Evolutionary conservation across 2,329 filamentous ascomycete species (phyloP), one percentile per base, ranked within the genome.

Genomic region (Neoarthrinium moseri): DNA sequence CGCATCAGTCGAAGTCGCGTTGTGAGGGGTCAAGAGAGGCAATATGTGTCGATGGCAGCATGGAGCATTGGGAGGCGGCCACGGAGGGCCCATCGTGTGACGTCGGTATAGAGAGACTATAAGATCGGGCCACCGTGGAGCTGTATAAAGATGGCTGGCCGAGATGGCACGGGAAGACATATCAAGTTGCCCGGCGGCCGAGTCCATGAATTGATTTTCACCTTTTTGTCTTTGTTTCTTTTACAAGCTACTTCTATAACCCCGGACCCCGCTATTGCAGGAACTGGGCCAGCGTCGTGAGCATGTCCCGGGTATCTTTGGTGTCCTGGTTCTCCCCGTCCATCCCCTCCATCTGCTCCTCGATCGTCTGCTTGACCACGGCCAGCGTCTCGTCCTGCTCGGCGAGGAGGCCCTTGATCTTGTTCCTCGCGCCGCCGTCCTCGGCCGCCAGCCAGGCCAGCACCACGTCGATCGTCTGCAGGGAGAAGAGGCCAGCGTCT

Each of bases 381-480:
- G 62, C 71, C 15, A 95, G 60, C 6, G 74, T 72, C 60, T 89
- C 85, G 54, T 87, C 87, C 17, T 78, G 75, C 49, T 89, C 85
- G 1, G 77, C 81, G 32, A 96, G 68, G 4, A 87, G 66, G 18
- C 74, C 68, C 40, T 74, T 66, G 24, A 96, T 82, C 56, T 77
- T 86, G 46, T 69, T 73, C 56, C 76, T 81, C 2, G 89, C 88
- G 0, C 89, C 90, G 26, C 75, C 75, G 58, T 99, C 94, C 67
- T 99, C 94, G 1, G 91, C 94, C 6, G 90, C 78, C 24, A 97
- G 75, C 94, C 94, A 99, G 11, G 91, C 89, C 23, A 99, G 67
- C 23, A 94, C 81, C 1, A 91, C 78, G 69, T 97, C 92, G 36
- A 94, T 80, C 3, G 82, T 87, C 70, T 96, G 90, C 45, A 96